Conservation (phyloP, 1,139 yeast species). For the Geotrichum aggregatum region DNA sequence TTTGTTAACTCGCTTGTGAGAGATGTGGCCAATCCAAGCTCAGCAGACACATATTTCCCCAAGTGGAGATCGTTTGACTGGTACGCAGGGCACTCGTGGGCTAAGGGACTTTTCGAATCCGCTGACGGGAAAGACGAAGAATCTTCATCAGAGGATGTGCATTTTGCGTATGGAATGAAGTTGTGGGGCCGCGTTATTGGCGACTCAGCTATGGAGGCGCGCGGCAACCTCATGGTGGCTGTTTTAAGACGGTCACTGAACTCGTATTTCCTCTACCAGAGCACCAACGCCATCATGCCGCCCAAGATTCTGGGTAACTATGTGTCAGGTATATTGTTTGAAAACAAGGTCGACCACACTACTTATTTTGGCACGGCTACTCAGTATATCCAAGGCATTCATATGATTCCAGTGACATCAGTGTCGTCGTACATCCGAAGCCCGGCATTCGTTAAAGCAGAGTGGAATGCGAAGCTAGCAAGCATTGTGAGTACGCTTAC, state of each 20-base stretch:
- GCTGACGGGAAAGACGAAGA: slow-evolving; percentile 81
- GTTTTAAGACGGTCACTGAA: slow-evolving; percentile 60
- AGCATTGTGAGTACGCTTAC: slow-evolving; percentile 51
- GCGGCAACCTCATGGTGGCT: slow-evolving; percentile 72
- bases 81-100: slow-evolving; percentile 85
- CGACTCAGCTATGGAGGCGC: slow-evolving; percentile 62
- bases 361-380: slow-evolving; percentile 75
- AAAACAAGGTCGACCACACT: slow-evolving; percentile 86
- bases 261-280: slow-evolving; percentile 53
- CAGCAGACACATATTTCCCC: slow-evolving; percentile 62
- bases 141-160: slow-evolving; percentile 77
- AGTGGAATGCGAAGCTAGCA: slow-evolving; percentile 62
- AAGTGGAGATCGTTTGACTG: slow-evolving; percentile 74
- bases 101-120: slow-evolving; percentile 63
- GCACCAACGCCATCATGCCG: slow-evolving; percentile 61
- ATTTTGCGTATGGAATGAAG: slow-evolving; percentile 77
- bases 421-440: slow-evolving; percentile 71
- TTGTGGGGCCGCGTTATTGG: slow-evolving; percentile 72
- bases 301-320: slow-evolving; percentile 53
- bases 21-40: slow-evolving; percentile 73
- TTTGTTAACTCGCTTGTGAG: slow-evolving; percentile 65
- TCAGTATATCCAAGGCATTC: slow-evolving; percentile 92
- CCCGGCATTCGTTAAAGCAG: slow-evolving; percentile 69
- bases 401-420: slow-evolving; percentile 88
- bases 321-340: slow-evolving; percentile 71